Conservation (phyloP, 192 early-diverging fungal species). For the Paraglomus brasilianum region DNA sequence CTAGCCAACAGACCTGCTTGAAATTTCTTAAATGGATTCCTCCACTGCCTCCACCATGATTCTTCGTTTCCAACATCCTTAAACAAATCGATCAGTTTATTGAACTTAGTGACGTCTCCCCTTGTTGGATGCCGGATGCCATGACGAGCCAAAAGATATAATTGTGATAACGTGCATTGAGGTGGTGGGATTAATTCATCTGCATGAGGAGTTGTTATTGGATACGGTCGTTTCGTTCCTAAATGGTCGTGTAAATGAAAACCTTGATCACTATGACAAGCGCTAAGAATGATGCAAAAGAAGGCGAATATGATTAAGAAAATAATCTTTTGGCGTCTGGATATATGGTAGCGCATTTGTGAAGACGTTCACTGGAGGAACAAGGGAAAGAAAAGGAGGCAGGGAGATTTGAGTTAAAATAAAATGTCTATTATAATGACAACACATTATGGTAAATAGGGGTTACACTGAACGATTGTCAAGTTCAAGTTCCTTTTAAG, state of each 20-base stretch:
- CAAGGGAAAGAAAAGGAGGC: too few relatives aligned
- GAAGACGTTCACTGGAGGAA: too few relatives aligned
- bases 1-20: background rate
- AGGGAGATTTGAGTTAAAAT: too few relatives aligned
- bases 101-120: background rate
- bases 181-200: background rate
- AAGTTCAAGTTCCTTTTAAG: too few relatives aligned
- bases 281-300: too few relatives aligned
- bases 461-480: too few relatives aligned
- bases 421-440: too few relatives aligned
- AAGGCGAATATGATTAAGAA: too few relatives aligned
- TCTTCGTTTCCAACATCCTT: background rate
- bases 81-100: background rate
- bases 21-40: slow-evolving; percentile 13
- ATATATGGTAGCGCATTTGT: too few relatives aligned
- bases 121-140: slow-evolving; percentile 3
- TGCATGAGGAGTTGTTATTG: background rate
- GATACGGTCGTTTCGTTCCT: background rate
- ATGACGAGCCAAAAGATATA: slow-evolving; percentile 20
- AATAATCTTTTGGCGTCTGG: too few relatives aligned
- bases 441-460: too few relatives aligned
- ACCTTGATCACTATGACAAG: background rate
- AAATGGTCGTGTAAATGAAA: slow-evolving; percentile 4
- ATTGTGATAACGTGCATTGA: background rate
- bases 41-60: background rate